Evolutionary conservation across 2,329 filamentous ascomycete genomes (phyloP), one percentile per base, ranked within the genome.

Genomic region (Fusarium sulawesiense): DNA sequence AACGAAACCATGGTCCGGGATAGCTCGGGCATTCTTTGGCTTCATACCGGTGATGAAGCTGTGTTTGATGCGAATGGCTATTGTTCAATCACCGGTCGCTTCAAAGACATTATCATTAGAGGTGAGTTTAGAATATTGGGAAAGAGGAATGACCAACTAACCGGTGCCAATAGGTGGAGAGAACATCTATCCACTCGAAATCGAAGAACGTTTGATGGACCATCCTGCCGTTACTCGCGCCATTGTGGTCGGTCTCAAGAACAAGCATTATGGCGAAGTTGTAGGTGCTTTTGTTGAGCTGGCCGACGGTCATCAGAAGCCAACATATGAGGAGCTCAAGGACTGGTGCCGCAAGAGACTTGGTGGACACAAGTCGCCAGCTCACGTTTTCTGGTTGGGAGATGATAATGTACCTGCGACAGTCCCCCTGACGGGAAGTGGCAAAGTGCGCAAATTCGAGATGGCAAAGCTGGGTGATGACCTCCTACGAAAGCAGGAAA

Each of bases 21-120:
- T 71, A 80, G 83, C 59, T 80, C 84, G 0, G 85, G 87, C 1
- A 80, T 86, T 21, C 73, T 89, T 64, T 93, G 91, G 90, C 81
- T 78, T 67, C 86, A 89, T 67, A 92, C 91, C 0, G 91, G 91
- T 1, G 92, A 94, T 74, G 86, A 92, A 67, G 86, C 93, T 34
- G 83, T 90, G 9, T 88, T 90, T 60, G 91, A 93, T 62, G 86
- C 88, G 34, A 80, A 88, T 11, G 91, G 91, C 0, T 92, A 92
- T 75, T 93, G 91, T 71, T 85, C 83, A 9, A 93, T 94, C 71
- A 93, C 91, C 0, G 91, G 92, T 1, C 83, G 91, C 21, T 92
- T 93, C 80, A 93, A 93, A 80, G 92, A 94, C 63, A 93, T 93
- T 37, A 93, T 93, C 61, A 93, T 93, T 64, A 83, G 91, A 73